Conservation (phyloP, 208 protist species). For the Vickermania ingenoplastis region DNA sequence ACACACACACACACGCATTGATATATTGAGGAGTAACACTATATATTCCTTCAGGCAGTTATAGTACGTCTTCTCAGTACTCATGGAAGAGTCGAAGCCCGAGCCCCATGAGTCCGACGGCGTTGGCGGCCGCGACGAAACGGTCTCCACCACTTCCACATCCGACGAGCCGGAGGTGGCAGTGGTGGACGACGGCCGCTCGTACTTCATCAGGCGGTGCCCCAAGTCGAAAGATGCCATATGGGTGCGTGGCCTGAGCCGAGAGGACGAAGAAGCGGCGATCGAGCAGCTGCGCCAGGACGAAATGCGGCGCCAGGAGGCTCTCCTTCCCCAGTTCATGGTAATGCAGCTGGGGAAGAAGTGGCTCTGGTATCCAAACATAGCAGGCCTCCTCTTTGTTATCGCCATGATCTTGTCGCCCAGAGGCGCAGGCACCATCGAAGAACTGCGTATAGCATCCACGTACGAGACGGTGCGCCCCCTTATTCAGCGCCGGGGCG, state of each 20-base stretch:
- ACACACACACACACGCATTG: too few relatives aligned
- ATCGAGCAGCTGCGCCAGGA: slow-evolving; percentile 1
- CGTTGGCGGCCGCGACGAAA: too few relatives aligned
- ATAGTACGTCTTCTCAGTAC: too few relatives aligned
- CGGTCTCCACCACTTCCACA: too few relatives aligned
- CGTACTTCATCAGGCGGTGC: slow-evolving; percentile 31
- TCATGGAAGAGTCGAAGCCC: too few relatives aligned
- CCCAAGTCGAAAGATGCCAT: slow-evolving; percentile 33
- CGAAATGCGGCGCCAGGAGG: background rate
- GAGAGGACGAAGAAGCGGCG: slow-evolving; percentile 21
- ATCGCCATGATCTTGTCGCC: background rate
- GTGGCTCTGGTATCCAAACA: slow-evolving; percentile 21
- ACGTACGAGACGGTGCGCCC: slow-evolving; percentile 25
- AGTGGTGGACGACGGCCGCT: slow-evolving; percentile 49
- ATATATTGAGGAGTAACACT: too few relatives aligned
- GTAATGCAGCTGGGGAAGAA: background rate
- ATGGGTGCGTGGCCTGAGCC: slow-evolving; percentile 69
- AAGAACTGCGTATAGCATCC: slow-evolving; percentile 37
- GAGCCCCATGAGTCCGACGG: too few relatives aligned
- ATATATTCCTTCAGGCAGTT: too few relatives aligned
- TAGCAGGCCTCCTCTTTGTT: slow-evolving; percentile 12
- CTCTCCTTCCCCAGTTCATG: background rate
- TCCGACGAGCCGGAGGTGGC: slow-evolving; percentile 19
- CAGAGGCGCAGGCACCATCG: background rate
- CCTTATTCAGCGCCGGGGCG: slow-evolving; percentile 18